phyloP scores from a whole-genome alignment of 2,329 filamentous ascomycete species.

The Curvularia hawaiiensis region DNA sequence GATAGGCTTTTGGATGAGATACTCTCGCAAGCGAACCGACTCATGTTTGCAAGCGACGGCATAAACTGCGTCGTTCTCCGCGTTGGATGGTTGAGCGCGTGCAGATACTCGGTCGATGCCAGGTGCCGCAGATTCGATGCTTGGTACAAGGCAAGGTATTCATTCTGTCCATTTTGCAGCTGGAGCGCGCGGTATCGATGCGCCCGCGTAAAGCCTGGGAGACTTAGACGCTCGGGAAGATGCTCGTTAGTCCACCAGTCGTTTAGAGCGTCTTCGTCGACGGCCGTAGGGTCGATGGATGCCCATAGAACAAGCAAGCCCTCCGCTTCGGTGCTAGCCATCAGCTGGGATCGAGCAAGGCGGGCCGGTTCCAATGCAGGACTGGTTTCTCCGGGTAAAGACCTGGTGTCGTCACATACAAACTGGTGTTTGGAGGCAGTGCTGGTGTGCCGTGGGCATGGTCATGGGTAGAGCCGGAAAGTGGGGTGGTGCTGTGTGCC shows the following conservation, averaged over 20 bases:
- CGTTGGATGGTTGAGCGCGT: slow-evolving; percentile 18
- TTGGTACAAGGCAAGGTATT: slow-evolving; percentile 22
- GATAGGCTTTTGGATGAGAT: neutral
- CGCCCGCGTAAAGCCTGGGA: slow-evolving; percentile 23
- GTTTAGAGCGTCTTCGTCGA: slow-evolving; percentile 17
- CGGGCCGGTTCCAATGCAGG: neutral
- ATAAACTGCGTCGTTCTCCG: slow-evolving; percentile 19
- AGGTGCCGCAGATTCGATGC: slow-evolving; percentile 9
- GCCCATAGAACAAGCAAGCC: slow-evolving; percentile 19
- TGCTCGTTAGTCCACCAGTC: slow-evolving; percentile 30
- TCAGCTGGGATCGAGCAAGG: neutral
- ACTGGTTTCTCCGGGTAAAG: neutral
- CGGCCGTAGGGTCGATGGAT: slow-evolving; percentile 9
- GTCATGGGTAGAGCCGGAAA: neutral
- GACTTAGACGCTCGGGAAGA: slow-evolving; percentile 20
- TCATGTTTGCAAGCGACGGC: slow-evolving; percentile 20
- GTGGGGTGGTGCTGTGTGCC: neutral
- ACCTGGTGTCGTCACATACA: neutral
- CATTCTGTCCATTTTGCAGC: neutral
- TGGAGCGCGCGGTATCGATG: slow-evolving; percentile 13
- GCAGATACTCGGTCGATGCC: slow-evolving; percentile 14
- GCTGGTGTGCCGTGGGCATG: neutral
- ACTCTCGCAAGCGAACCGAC: slow-evolving; percentile 18
- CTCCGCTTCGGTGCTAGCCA: neutral
- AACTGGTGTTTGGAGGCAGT: neutral